Evolutionary conservation across 306 rosid genomes (phyloP), one percentile per base, ranked within the genome.

Genomic region (Clitoria ternatea): DNA sequence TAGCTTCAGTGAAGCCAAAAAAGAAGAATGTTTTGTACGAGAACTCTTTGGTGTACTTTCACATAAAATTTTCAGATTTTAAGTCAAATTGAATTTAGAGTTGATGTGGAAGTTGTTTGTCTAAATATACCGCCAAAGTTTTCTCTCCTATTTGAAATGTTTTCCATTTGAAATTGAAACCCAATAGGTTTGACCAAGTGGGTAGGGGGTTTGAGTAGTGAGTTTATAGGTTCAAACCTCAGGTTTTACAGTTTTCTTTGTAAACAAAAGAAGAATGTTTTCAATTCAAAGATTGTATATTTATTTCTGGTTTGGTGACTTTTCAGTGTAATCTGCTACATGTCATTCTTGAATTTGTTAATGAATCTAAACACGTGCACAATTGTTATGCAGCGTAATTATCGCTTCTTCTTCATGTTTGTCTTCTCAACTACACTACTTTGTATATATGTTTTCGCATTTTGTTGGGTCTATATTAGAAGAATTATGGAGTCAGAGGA

Each of bases 341-440:
- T 17, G 27, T 5, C 61, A 14, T 43, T 50, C 61, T 72, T 66
- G 40, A 64, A 66, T 35, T 40, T 63, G 33, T 57, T 14, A 32
- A 32, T 55, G 24, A 32, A 78, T 77, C 86, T 92, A 72, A 89
- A 79, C 65, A 12, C 33, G 64, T 49, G 27, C 30, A 52, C 61
- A 55, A 65, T 64, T 79, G 49, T 69, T 50, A 17, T 88, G 96
- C 98, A 94, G 98, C 87, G 98, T 70, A 94, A 94, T 68, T 94
- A 94, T 80, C 90, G 97, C 69, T 94, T 90, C 92, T 94, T 94
- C 94, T 94, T 94, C 95, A 85, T 87, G 98, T 94, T 94, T 72
- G 97, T 94, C 84, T 90, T 89, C 95, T 89, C 97, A 26, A 89
- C 97, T n/a, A 94, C 98, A 12, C 91, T 94, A 54, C 98, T 94